Conservation (phyloP, 106 monocot species). For the Dendrobium nobile region DNA sequence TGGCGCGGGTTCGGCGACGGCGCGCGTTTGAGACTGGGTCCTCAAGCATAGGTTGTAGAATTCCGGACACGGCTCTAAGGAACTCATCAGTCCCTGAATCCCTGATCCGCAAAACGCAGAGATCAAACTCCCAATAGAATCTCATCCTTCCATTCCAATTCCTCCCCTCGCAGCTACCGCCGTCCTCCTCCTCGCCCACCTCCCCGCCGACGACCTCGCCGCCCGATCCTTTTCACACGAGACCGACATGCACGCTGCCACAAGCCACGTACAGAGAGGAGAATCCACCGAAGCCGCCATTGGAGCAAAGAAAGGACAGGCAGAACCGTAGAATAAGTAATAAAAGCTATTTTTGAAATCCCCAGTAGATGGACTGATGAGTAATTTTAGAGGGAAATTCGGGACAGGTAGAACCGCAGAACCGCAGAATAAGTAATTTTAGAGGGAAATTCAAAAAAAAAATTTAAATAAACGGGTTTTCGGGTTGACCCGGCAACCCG, state of each 20-base stretch:
- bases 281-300: constrained; percentile 5
- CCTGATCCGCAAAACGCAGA: background rate
- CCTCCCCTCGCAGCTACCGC: background rate
- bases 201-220: constrained; percentile 8
- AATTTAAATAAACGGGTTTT: too few species aligned
- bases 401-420: too few species aligned
- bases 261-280: constrained; percentile 26
- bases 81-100: constrained; percentile 5
- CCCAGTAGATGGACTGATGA: background rate
- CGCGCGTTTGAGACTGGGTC: too few species aligned
- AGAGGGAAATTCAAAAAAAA: too few species aligned
- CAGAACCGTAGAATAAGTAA: background rate
- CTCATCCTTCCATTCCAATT: background rate
- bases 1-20: too few species aligned
- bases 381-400: too few species aligned
- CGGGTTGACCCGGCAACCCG: too few species aligned
- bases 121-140: background rate
- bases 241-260: constrained; percentile 21
- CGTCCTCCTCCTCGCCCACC: background rate
- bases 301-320: background rate
- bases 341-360: too few species aligned
- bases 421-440: too few species aligned
- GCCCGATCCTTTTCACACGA: constrained; percentile 13
- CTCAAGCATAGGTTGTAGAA: too few species aligned
- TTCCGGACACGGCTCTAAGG: constrained; percentile 8